Evolutionary conservation across 2,329 filamentous ascomycete species (phyloP), one percentile per base, ranked within the genome.

Genomic region (Canariomyces notabilis): DNA sequence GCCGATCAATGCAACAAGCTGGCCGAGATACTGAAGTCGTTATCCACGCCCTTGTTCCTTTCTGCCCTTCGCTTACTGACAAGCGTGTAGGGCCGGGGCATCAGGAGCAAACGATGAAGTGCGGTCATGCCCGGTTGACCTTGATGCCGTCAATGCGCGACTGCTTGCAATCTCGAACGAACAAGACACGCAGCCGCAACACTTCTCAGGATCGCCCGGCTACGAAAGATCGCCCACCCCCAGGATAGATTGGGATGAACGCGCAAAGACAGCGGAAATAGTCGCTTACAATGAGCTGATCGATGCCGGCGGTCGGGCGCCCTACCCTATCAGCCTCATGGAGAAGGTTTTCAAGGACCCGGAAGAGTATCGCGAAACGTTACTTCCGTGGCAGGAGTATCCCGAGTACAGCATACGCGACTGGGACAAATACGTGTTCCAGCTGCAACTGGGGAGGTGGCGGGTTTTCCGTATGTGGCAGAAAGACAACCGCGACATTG

Each of bases 401-500:
- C 42, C 37, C 8, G 26, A 23, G 15, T 18, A 15, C 23, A 39
- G 9, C 9, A 29, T 8, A 26, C 44, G 36, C 14, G 16, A 37
- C 2, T 48, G 44, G 37, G 52, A 44, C 4, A n/a, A n/a, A n/a
- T n/a, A n/a, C n/a, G 53, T 60, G 23, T 64, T 65, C 41, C 9
- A n/a, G 41, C 38, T 15, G 33, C 64, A 66, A 49, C 38, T 55
- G 39, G 6, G 29, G 20, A 51, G 52, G 38, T 67, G 63, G 65
- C 19, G 49, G 40, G 39, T 52, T 9, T 67, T 68, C 46, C 58
- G 60, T 22, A 55, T 47, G 14, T 65, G 57, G 55, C 62, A 65
- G 57, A 49, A 53, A 42, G 50, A 56, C 14, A 62, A 61, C 32
- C 50, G 61, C 16, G 48, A 36, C 6, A 48, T 49, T 5, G 45